Base-by-base conservation (phyloP, 1,284 basidiomycete species). In the Ustilago sp. region DNA sequence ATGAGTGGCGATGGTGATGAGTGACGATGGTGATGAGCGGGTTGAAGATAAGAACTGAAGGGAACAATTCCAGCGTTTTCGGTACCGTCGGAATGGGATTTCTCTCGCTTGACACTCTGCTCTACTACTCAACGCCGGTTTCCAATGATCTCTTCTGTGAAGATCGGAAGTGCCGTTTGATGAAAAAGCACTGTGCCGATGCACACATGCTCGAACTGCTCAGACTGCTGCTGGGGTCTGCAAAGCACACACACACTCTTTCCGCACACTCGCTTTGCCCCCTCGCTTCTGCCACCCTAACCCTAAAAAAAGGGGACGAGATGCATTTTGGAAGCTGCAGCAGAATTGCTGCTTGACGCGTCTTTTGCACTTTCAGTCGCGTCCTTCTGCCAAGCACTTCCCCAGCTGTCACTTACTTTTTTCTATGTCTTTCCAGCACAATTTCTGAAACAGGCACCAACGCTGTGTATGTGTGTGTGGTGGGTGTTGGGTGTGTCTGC, bases 361-460 rank as follows among this genome's bases (percentile, higher is more conserved):
- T 9, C 8, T n/a, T 23, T 8, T 19, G 7, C 35, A 56, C 54
- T n/a, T 53, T 17, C 11, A 48, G 47, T 48, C 48, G 48, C 48
- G 48, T 50, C 31, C 48, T 28, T 31, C 48, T 31, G 7, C 28
- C 4, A 32, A 12, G n/a, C 45, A 19, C 45, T 48, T 48, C 19
- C 4, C 23, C 28, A 50, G 48, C 48, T 50, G 48, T 50, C 48
- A 50, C 48, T 50, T 50, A 31, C 13, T 45, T 19, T 19, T 41
- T 41, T 41, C 6, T 2, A 6, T 41, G 7, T 41, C 17, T 41
- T 15, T 41, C 39, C 15, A 17, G 6, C 11, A 41, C 39, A 31
- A 43, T 19, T 45, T 45, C 17, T n/a, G 34, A 53, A 19, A 53
- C 51, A 53, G 2, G 51, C 51, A 53, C 51, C 11, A 45, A 11